phyloP scores from a whole-genome alignment of 192 early-diverging fungal genomes.

The Backusella australiensis region DNA sequence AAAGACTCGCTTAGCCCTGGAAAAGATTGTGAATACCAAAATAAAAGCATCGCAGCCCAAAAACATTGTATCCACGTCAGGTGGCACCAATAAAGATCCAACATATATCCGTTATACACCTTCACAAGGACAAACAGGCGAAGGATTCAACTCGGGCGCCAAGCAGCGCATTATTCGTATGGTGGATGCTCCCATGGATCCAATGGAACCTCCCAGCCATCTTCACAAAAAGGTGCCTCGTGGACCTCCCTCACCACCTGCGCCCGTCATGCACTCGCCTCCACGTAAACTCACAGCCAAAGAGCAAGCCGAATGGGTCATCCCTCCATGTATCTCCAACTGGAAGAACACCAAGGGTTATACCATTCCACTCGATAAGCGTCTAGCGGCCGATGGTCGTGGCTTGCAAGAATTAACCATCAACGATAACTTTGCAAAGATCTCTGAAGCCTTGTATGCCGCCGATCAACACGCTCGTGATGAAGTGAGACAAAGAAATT shows the following conservation, averaged over 20 bases:
- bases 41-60: slow-evolving; percentile 66
- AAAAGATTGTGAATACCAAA: slow-evolving; percentile 81
- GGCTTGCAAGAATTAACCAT: slow-evolving; percentile 88
- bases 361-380: slow-evolving; percentile 98
- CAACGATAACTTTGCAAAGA: slow-evolving; percentile 95
- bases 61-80: slow-evolving; percentile 34
- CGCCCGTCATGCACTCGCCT: slow-evolving; percentile 98
- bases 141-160: slow-evolving; percentile 69
- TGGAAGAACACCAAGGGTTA: slow-evolving; percentile 99
- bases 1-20: slow-evolving; percentile 84
- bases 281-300: slow-evolving; percentile 95
- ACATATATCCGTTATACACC: slow-evolving; percentile 92
- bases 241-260: slow-evolving; percentile 85
- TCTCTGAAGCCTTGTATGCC: slow-evolving; percentile 90
- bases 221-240: slow-evolving; percentile 89
- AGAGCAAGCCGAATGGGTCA: slow-evolving; percentile 95
- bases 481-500: slow-evolving; percentile 87
- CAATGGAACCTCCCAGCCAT: slow-evolving; percentile 93
- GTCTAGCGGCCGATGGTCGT: slow-evolving; percentile 94
- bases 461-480: slow-evolving; percentile 93
- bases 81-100: slow-evolving; percentile 61
- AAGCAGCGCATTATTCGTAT: slow-evolving; percentile 91
- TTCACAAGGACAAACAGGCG: slow-evolving; percentile 58
- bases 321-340: slow-evolving; percentile 98
- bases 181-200: slow-evolving; percentile 93